A percentile compares a stretch with the other conserved stretches of the same genome.
Conservation (phyloP, 2,329 filamentous ascomycete species). For the Davidsoniella eucalypti region DNA sequence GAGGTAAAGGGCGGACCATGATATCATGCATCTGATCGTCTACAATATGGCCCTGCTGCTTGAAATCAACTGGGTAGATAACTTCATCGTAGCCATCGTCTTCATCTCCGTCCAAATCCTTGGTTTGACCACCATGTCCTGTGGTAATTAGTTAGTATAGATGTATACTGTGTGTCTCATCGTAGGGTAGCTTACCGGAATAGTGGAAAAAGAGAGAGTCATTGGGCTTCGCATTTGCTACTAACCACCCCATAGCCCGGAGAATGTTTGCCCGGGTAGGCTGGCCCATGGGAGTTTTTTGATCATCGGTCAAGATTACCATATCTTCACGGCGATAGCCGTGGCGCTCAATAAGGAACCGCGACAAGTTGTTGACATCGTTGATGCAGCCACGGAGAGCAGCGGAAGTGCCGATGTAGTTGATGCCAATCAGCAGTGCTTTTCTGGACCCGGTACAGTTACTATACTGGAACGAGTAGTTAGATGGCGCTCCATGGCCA, state of each 20-base stretch:
- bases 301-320: conserved; percentile 40
- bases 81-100: conserved; percentile 41
- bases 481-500: conserved; percentile 61
- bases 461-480: conserved; percentile 80
- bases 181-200: conserved; percentile 22
- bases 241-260: conserved; percentile 41
- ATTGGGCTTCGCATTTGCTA: conserved; percentile 38
- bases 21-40: conserved; percentile 45
- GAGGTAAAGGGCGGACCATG: conserved; percentile 45
- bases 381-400: conserved; percentile 44
- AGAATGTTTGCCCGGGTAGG: conserved; percentile 39
- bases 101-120: conserved; percentile 39
- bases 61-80: conserved; percentile 41
- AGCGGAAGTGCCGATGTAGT: conserved; percentile 40
- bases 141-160: neutral
- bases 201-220: conserved; percentile 45
- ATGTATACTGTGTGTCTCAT: neutral
- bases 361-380: conserved; percentile 43
- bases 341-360: conserved; percentile 36
- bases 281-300: conserved; percentile 39
- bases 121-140: conserved; percentile 40
- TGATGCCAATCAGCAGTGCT: conserved; percentile 42
- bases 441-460: conserved; percentile 69
- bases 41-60: conserved; percentile 35
- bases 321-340: conserved; percentile 41